Evolutionary conservation across 2,329 filamentous ascomycete genomes (phyloP).

Genomic region (Claviceps paspali): DNA sequence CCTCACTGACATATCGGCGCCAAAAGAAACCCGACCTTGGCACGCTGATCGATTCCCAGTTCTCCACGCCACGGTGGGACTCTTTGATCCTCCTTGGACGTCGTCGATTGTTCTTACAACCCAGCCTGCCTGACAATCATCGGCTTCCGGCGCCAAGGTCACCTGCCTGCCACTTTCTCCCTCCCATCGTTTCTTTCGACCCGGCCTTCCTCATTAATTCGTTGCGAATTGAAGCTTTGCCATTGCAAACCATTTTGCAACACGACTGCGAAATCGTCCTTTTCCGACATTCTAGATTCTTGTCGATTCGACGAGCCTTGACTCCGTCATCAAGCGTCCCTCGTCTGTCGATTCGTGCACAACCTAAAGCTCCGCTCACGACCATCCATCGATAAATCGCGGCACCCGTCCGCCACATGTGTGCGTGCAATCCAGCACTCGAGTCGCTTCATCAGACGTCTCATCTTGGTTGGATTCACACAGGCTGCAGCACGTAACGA

Average conservation of each 20-base stretch:
- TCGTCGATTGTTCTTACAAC: background rate
- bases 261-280: background rate
- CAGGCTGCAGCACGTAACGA: slow-evolving; percentile 2
- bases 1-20: background rate
- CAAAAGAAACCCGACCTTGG: background rate
- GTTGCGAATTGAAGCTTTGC: background rate
- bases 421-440: background rate
- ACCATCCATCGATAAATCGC: background rate
- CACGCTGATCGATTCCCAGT: no score
- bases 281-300: background rate
- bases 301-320: background rate
- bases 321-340: background rate
- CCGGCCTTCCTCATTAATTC: background rate
- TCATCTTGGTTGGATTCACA: slow-evolving; percentile 2
- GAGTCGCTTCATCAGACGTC: slow-evolving; percentile 1
- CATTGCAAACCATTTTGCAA: background rate
- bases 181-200: background rate
- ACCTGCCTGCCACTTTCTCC: slow-evolving; percentile 1
- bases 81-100: no score
- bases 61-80: background rate
- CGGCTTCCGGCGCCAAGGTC: slow-evolving; percentile 4
- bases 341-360: background rate
- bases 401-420: background rate
- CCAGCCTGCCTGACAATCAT: background rate
- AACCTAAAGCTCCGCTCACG: background rate